phyloP scores from a whole-genome alignment of 2,329 filamentous ascomycete genomes.

The Ceratocystis cubensis region DNA sequence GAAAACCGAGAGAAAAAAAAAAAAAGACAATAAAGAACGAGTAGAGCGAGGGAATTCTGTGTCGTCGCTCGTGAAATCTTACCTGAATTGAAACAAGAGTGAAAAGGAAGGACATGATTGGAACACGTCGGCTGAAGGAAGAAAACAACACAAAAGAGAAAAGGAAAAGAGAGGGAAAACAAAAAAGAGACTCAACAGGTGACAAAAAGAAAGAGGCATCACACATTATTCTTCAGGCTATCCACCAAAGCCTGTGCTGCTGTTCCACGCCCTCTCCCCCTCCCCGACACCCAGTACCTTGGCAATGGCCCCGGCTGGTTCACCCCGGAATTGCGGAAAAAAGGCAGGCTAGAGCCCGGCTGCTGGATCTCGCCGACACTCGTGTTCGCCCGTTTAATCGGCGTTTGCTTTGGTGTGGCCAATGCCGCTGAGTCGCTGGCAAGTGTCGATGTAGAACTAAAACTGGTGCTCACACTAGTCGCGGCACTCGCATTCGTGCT shows the following conservation, averaged over 20 bases:
- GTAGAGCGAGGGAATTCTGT: background rate
- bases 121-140: background rate
- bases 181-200: background rate
- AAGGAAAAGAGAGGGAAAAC: background rate
- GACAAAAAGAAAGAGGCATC: background rate
- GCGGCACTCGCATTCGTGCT: background rate
- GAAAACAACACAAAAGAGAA: background rate
- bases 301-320: conserved; percentile 66
- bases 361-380: background rate
- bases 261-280: conserved; percentile 6
- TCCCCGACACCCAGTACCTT: conserved; percentile 39
- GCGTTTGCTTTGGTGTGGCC: conserved; percentile 4
- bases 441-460: conserved; percentile 9
- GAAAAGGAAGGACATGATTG: background rate
- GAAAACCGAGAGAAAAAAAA: background rate
- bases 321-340: conserved; percentile 53
- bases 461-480: conserved; percentile 3
- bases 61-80: conserved; percentile 4
- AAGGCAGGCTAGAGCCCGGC: conserved; percentile 23
- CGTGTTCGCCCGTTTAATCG: conserved; percentile 22
- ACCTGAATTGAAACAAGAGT: background rate
- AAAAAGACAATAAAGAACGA: conserved; percentile 7
- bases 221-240: conserved; percentile 2
- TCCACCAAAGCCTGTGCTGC: conserved; percentile 16
- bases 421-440: conserved; percentile 1